Evolutionary conservation across 257 asterid genomes (phyloP).

Genomic region (Scutellaria galericulata): DNA sequence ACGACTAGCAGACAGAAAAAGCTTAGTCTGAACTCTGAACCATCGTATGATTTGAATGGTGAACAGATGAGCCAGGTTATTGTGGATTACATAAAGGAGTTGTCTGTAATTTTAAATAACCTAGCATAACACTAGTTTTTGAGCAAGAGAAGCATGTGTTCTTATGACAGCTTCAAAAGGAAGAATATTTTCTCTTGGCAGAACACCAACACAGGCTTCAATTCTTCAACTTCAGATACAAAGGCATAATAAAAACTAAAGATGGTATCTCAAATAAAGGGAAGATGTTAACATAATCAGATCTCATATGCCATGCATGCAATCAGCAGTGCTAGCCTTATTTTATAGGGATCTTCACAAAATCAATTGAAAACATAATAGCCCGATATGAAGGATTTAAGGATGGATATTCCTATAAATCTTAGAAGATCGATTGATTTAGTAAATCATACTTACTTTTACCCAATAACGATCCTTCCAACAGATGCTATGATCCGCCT

Average conservation of each 20-base stretch:
- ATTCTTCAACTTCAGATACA: neutral
- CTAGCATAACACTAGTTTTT: neutral
- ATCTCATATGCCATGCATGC: constrained; percentile 17
- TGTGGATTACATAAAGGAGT: neutral
- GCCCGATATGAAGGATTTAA: neutral
- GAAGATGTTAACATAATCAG: neutral
- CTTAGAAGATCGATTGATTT: constrained; percentile 15
- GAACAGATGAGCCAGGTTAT: neutral
- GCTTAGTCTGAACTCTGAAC: constrained; percentile 8
- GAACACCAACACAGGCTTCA: neutral
- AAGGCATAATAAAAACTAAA: neutral
- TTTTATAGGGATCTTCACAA: neutral
- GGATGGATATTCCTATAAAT: constrained; percentile 18
- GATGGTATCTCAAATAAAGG: constrained; percentile 15
- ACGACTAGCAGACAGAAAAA: neutral
- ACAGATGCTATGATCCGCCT: constrained; percentile 64
- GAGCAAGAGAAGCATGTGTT: constrained; percentile 22
- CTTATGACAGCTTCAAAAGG: constrained; percentile 5
- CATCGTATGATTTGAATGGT: constrained; percentile 5
- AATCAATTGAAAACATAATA: constrained; percentile 15
- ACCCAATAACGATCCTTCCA: constrained; percentile 93
- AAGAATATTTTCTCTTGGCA: neutral
- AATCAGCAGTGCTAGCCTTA: neutral
- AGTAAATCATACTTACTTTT: constrained; percentile 58
- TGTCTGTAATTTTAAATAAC: constrained; percentile 23